These are phyloP conservation scores for Rhynchosporium agropyri DNA, from an alignment of 2,329 filamentous ascomycete species.

Conservation along the genomic window DNA sequence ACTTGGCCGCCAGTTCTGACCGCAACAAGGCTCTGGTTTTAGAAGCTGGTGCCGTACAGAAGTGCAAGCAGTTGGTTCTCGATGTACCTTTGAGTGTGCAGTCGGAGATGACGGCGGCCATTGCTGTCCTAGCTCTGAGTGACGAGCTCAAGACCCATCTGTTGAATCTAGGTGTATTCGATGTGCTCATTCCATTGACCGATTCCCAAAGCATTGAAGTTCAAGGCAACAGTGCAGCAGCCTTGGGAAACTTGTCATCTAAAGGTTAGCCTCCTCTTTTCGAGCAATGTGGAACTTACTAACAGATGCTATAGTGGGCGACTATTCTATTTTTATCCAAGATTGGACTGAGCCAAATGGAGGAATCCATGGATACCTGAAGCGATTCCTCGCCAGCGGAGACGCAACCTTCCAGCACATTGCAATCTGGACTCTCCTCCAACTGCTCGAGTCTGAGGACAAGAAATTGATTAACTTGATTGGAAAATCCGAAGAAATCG, in stretches of 20 bases:
- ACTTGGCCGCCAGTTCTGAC: slow-evolving; percentile 94
- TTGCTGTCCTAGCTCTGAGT: slow-evolving; percentile 91
- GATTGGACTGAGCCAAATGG: slow-evolving; percentile 92
- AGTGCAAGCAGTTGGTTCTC: slow-evolving; percentile 95
- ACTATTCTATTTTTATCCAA: slow-evolving; percentile 94
- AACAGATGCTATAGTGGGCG: slow-evolving; percentile 68
- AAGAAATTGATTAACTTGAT: slow-evolving; percentile 86
- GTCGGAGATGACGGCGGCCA: slow-evolving; percentile 99
- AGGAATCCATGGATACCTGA: slow-evolving; percentile 93
- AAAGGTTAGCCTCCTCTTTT: slow-evolving; percentile 71
- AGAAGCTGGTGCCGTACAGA: slow-evolving; percentile 94
- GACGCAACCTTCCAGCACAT: slow-evolving; percentile 99
- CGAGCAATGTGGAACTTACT: slow-evolving; percentile 22
- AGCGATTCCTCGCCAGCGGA: slow-evolving; percentile 88
- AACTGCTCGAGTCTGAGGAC: slow-evolving; percentile 94
- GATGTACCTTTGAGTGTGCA: slow-evolving; percentile 93
- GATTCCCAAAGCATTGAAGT: slow-evolving; percentile 97
- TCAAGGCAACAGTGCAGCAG: slow-evolving; percentile 96
- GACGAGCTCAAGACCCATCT: slow-evolving; percentile 94
- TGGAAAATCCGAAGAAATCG: slow-evolving; percentile 85
- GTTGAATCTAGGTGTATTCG: slow-evolving; percentile 89
- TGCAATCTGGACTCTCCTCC: slow-evolving; percentile 95
- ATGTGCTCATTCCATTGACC: slow-evolving; percentile 92
- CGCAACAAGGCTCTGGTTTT: slow-evolving; percentile 97
- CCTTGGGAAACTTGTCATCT: slow-evolving; percentile 91